Conservation (phyloP, 2,329 filamentous ascomycete species). For the Microdochium trichocladiopsis region DNA sequence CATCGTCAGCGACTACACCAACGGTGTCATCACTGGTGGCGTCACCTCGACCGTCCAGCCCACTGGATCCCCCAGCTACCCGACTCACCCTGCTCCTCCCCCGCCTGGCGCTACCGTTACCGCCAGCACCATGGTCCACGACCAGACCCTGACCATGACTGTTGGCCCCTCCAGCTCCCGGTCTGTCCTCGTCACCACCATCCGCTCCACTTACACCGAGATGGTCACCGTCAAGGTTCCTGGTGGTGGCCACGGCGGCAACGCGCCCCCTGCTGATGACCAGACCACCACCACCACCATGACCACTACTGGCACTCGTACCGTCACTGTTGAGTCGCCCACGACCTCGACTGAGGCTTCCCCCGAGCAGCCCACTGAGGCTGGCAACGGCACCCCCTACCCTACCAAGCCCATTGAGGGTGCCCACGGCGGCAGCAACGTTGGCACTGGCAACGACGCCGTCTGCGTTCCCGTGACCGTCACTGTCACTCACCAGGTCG, state of each 20-base stretch:
- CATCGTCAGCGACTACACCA: slow-evolving; percentile 20
- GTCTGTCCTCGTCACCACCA: slow-evolving; percentile 17
- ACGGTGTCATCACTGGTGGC: slow-evolving; percentile 18
- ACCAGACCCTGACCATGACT: slow-evolving; percentile 16
- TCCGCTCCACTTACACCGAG: slow-evolving; percentile 19
- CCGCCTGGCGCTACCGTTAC: slow-evolving; percentile 4
- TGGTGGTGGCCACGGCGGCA: slow-evolving; percentile 4
- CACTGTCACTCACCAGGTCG: slow-evolving; percentile 19
- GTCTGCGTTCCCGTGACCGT: slow-evolving; percentile 15
- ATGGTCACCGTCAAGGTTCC: slow-evolving; percentile 14
- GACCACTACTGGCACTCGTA: slow-evolving; percentile 21
- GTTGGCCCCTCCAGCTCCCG: slow-evolving; percentile 18
- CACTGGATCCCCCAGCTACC: slow-evolving; percentile 8
- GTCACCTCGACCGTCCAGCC: slow-evolving; percentile 14
- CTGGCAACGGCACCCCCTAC: neutral
- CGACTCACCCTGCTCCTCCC: slow-evolving; percentile 4
- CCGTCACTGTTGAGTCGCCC: slow-evolving; percentile 15
- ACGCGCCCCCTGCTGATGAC: slow-evolving; percentile 7
- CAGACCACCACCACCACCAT: slow-evolving; percentile 19
- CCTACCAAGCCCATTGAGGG: neutral
- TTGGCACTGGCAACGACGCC: neutral
- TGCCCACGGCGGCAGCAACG: neutral
- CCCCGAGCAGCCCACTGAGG: slow-evolving; percentile 2
- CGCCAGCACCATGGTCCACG: slow-evolving; percentile 3
- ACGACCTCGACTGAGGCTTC: slow-evolving; percentile 3